These are phyloP conservation scores for Populus trichocarpa DNA, from an alignment of 441 rosid species.

Conservation along the genomic window DNA sequence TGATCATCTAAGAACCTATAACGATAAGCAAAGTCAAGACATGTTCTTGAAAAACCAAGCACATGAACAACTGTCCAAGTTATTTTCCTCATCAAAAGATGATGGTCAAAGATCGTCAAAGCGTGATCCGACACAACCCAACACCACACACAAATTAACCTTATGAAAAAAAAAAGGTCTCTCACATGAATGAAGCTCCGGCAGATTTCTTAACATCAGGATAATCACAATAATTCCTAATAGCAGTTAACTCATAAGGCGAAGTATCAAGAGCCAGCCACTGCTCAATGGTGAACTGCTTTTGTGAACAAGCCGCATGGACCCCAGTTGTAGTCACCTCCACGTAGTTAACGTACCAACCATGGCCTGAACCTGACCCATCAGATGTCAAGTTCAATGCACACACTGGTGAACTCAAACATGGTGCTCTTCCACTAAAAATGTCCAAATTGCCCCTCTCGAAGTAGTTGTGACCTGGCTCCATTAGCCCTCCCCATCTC, in stretches of 20 bases:
- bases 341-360: slow-evolving; percentile 78
- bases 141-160: no score
- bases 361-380: slow-evolving; percentile 63
- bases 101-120: no score
- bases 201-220: background rate
- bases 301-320: slow-evolving; percentile 43
- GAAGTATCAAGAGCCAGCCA: slow-evolving; percentile 65
- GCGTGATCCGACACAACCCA: no score
- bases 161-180: no score
- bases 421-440: slow-evolving; percentile 62
- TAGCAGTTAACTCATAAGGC: slow-evolving; percentile 56
- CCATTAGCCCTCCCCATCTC: slow-evolving; percentile 81
- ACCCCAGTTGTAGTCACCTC: slow-evolving; percentile 59
- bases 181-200: background rate
- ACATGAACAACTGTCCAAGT: no score
- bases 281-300: slow-evolving; percentile 64
- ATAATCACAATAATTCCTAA: slow-evolving; percentile 38
- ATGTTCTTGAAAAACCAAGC: no score
- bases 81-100: no score
- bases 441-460: slow-evolving; percentile 82
- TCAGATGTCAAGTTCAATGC: slow-evolving; percentile 62
- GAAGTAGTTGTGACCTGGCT: slow-evolving; percentile 53
- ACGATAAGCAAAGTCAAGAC: no score
- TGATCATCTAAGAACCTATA: no score
- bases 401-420: slow-evolving; percentile 46